Evolutionary conservation across 2,329 filamentous ascomycete genomes (phyloP), one percentile per base, ranked within the genome.

Genomic region (Sclerotinia borealis): DNA sequence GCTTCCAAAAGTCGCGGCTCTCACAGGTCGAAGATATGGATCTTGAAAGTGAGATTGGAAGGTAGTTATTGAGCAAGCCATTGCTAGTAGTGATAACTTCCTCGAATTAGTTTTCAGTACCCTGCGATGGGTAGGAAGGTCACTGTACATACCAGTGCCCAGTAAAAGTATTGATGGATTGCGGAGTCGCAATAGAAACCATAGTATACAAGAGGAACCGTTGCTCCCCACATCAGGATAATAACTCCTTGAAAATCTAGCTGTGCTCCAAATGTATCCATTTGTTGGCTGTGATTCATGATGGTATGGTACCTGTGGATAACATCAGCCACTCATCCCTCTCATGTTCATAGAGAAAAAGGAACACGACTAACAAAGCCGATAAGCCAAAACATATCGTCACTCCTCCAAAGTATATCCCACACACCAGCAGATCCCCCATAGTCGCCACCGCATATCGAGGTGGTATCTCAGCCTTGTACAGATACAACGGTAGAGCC

Each of bases 211-310:
- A 83, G 79, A 5, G 85, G 84, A 8, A 86, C 76, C 52, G 83
- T 85, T 64, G 81, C 80, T 4, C 82, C 81, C 83, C 84, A 88
- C 74, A 87, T 87, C 64, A 88, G 72, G 8, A 83, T 76, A 2
- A 88, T 78, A 49, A 88, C 83, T 9, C 85, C 84, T 49, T 85
- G 78, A 67, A 86, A 85, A 70, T 88, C 85, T 34, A 87, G 74
- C 68, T 83, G 81, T 65, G 85, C 83, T 7, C 83, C 83, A 64
- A 82, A 78, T 13, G 75, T 75, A 43, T 79, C 79, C 17, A 83
- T 77, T 7, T 74, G 68, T 9, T 79, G 75, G 58, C 80, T 83
- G 67, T 87, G 84, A 63, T 81, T 83, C 66, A 79, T 79, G 56
- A 86, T 77, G 2, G 81, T 83, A 70, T 87, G 84, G 67, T 82